These are phyloP conservation scores for Alternaria angustiovoidea DNA, from an alignment of 2,329 filamentous ascomycete species.

Conservation along the genomic window DNA sequence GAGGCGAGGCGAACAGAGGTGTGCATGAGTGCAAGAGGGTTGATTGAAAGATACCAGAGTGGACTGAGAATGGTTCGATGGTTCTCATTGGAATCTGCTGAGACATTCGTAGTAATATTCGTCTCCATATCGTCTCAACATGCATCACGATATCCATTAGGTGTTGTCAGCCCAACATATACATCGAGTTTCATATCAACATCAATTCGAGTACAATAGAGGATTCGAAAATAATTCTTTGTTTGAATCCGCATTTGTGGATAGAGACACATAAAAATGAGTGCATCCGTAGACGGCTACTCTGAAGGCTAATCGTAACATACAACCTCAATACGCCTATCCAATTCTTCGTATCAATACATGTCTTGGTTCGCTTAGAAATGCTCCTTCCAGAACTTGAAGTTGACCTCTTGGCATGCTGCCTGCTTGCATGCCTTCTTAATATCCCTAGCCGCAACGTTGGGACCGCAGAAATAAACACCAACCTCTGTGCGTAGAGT, in stretches of 20 bases:
- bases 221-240: neutral
- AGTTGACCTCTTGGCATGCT: constrained; percentile 80
- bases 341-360: neutral
- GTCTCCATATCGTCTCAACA: neutral
- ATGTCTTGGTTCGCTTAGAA: constrained; percentile 48
- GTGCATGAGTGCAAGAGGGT: neutral
- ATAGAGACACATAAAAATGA: constrained; percentile 7
- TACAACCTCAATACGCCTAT: constrained; percentile 1
- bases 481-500: constrained; percentile 84
- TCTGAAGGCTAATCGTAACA: constrained; percentile 12
- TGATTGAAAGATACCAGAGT: neutral
- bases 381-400: constrained; percentile 99
- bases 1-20: neutral
- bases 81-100: neutral
- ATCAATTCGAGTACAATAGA: neutral
- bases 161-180: neutral
- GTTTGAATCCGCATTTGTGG: neutral
- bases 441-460: constrained; percentile 80
- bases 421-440: constrained; percentile 79
- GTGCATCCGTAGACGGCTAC: constrained; percentile 14
- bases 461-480: constrained; percentile 97
- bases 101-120: neutral
- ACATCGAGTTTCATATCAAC: neutral
- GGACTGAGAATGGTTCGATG: constrained; percentile 11
- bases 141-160: neutral